Base-by-base conservation (phyloP, 495 filamentous ascomycete genomes). In the Penicillium lividum region DNA sequence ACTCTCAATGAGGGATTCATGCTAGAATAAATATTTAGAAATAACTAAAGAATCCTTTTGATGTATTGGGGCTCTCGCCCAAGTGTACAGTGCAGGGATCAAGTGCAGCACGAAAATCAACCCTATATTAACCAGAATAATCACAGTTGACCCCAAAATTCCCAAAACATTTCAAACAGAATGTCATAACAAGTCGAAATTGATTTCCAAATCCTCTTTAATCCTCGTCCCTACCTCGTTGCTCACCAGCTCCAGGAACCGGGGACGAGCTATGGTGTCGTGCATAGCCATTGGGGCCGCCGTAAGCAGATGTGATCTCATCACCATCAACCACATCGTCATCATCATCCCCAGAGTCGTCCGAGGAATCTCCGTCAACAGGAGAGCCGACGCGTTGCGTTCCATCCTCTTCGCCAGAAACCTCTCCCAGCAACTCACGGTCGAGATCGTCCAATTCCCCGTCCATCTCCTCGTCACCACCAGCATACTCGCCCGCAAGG, bases 391-490 rank as follows among this genome's bases (percentile, higher is more conserved):
- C 57, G 42, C 56, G 70, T 57, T 42, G 68, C 18, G 40, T 56
- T 58, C 30, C 68, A 18, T 77, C 74, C 25, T 81, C 77, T 4
- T 79, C 77, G 6, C 73, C 76, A 16, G 77, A 75, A 15, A 56
- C 78, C 57, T 83, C 80, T 43, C 78, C 79, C 4, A 81, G 71
- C 10, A 80, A 67, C 57, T 81, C 80, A 22, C 79, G 74, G 53
- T 83, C 80, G 13, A 81, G 72, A 52, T 83, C 80, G 54, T 83
- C 80, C 10, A 82, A 68, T 51, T 82, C 79, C 11, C 68, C 73
- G 30, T 77, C 72, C 8, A 73, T 54, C 44, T 75, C 71, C 7
- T 67, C 67, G 25, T 71, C 70, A 5, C 66, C 65, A 29, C 64
- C 65, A 25, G 49, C 66, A 40, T 60, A 47, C 45, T 65, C 63